Evolutionary conservation across 352 stramenopile genomes (phyloP), one percentile per base, ranked within the genome.

Genomic region (Phytophthora multivora): DNA sequence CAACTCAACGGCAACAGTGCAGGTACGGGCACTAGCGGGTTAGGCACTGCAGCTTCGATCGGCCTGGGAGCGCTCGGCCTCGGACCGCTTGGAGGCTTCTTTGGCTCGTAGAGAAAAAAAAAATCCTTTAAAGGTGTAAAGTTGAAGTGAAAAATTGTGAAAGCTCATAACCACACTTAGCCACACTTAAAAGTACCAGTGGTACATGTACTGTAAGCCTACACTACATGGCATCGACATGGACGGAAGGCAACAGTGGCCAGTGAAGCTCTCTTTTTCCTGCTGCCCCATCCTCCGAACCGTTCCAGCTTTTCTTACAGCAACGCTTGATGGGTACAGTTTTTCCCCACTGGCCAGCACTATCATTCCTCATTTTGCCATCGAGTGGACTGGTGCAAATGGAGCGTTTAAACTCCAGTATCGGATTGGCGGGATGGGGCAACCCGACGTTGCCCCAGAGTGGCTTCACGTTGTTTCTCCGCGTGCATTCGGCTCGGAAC

Each of bases 401-500:
- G 63, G 57, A 71, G 50, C 57, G 63, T 10, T 11, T 71, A 2
- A 4, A 23, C 4, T 67, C 63, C 23, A 71, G 63, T 13, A 42
- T 51, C 12, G 63, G 63, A 4, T 30, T 71, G 33, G 57, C 63
- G 5, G 63, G 63, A 8, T 71, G 63, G 63, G 63, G 63, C 30
- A 67, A 63, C 25, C 57, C 56, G 2, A 67, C 63, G 15, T 13
- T 71, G 18, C 10, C 51, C 3, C 19, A 67, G 45, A 56, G 57
- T 35, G 57, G 63, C 52, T 86, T 79, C 51, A 86, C 78, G 21
- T 55, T 90, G 52, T 89, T 82, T 38, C 53, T 90, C 25, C 81
- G 81, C 39, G 73, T 90, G 8, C 79, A 89, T 48, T 90, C 80
- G 53, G 78, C 63, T 35, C 72, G 79, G 1, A 84, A 81, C 40